These are phyloP conservation scores for Zygosaccharomyces gambellarensis DNA, from an alignment of 805 yeast genomes.

Conservation along the genomic window DNA sequence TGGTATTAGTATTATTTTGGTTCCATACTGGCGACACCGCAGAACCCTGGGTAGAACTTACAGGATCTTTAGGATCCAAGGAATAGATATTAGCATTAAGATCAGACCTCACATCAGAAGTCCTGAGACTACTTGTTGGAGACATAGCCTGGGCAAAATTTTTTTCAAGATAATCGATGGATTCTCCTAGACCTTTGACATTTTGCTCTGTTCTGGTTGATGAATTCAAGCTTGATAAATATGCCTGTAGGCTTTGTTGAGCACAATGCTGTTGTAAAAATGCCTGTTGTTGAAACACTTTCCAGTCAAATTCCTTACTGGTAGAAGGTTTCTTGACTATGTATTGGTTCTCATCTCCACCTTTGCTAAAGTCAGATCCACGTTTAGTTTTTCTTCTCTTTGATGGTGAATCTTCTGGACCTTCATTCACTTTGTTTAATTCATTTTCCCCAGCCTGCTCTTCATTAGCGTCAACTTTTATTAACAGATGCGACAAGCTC, in stretches of 20 bases:
- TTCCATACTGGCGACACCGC: neutral
- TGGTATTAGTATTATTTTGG: neutral
- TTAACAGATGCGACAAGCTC: slow-evolving; percentile 47
- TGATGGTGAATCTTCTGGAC: neutral
- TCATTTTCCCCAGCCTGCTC: neutral
- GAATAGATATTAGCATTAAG: neutral
- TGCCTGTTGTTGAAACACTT: slow-evolving; percentile 32
- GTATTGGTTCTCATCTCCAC: slow-evolving; percentile 16
- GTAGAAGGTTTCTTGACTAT: slow-evolving; percentile 32
- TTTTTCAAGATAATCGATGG: neutral
- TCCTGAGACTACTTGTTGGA: neutral
- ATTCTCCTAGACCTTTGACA: neutral
- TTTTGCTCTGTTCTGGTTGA: neutral
- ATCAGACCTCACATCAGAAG: neutral
- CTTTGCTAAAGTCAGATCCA: neutral
- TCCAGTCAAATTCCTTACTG: slow-evolving; percentile 32
- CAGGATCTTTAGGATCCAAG: neutral
- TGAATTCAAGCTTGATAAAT: slow-evolving; percentile 25
- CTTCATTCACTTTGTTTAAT: neutral
- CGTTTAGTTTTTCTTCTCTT: neutral
- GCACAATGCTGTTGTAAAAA: slow-evolving; percentile 33
- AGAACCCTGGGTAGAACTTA: neutral
- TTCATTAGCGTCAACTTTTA: slow-evolving; percentile 29
- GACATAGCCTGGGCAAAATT: neutral
- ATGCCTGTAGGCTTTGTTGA: slow-evolving; percentile 33